These are phyloP conservation scores for Cercospora sp. DNA, from an alignment of 2,329 filamentous ascomycete genomes.

Conservation along the genomic window DNA sequence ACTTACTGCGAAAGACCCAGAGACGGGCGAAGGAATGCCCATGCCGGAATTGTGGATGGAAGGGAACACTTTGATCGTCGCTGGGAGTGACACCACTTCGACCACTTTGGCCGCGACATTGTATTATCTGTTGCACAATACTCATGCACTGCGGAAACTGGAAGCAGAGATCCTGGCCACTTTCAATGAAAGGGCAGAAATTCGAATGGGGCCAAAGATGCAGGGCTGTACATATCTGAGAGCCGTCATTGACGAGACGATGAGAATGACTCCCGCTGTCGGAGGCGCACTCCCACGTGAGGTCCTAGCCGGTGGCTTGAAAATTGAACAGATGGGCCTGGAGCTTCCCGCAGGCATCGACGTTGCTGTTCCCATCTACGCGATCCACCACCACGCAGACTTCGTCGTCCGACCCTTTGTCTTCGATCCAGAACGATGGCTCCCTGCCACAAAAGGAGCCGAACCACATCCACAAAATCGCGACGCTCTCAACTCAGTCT, in stretches of 20 bases:
- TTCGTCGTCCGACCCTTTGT: slow-evolving; percentile 34
- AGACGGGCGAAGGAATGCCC: slow-evolving; percentile 44
- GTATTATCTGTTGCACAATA: slow-evolving; percentile 49
- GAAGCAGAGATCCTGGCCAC: slow-evolving; percentile 39
- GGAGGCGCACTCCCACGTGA: slow-evolving; percentile 40
- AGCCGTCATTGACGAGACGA: slow-evolving; percentile 51
- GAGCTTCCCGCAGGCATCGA: slow-evolving; percentile 40
- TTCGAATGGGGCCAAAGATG: slow-evolving; percentile 37
- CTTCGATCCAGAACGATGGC: slow-evolving; percentile 35
- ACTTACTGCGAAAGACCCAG: slow-evolving; percentile 36
- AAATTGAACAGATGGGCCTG: slow-evolving; percentile 39
- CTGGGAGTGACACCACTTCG: slow-evolving; percentile 48
- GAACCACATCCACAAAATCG: slow-evolving; percentile 20
- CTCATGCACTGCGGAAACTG: slow-evolving; percentile 35
- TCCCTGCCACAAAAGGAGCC: slow-evolving; percentile 13
- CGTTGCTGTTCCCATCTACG: slow-evolving; percentile 40
- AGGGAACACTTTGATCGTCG: slow-evolving; percentile 52
- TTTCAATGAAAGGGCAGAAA: slow-evolving; percentile 40
- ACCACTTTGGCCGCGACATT: slow-evolving; percentile 42
- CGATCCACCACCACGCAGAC: slow-evolving; percentile 40
- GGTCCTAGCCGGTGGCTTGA: slow-evolving; percentile 35
- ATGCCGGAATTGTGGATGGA: slow-evolving; percentile 50
- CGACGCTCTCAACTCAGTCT: slow-evolving; percentile 57
- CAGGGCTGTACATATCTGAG: slow-evolving; percentile 45
- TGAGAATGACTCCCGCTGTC: slow-evolving; percentile 50